Evolutionary conservation across 352 stramenopile genomes (phyloP).

Genomic region (Globisporangium yorkense): DNA sequence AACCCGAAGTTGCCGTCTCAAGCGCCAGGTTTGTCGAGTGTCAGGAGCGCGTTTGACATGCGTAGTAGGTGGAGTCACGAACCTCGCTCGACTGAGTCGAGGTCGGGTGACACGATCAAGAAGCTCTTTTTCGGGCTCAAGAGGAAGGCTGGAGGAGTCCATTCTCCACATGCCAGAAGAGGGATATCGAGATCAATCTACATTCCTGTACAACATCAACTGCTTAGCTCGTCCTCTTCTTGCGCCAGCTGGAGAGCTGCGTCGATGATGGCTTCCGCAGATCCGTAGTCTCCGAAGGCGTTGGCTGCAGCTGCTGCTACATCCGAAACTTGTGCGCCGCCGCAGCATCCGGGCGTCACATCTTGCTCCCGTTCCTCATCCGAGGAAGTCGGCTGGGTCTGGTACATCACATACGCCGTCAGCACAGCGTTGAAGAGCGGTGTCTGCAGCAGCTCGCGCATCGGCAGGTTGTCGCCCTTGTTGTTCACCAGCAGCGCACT

Average conservation of each 20-base stretch:
- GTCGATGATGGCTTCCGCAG: conserved; percentile 45
- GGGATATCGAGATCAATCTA: not conserved
- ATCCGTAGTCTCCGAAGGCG: conserved; percentile 26
- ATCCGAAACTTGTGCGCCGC: not conserved
- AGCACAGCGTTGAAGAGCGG: conserved; percentile 63
- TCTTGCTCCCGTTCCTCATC: conserved; percentile 8
- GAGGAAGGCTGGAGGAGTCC: not conserved
- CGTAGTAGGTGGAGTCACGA: not conserved
- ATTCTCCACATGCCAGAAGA: not conserved
- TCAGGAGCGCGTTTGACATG: not conserved
- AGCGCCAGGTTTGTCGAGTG: not conserved
- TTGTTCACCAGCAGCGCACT: conserved; percentile 48
- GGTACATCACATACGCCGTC: conserved; percentile 51
- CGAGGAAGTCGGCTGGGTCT: conserved; percentile 16
- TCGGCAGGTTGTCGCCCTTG: conserved; percentile 57
- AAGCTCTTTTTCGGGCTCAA: conserved; percentile 28
- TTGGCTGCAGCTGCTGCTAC: conserved; percentile 13
- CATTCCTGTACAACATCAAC: conserved; percentile 1
- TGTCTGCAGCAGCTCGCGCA: conserved; percentile 54
- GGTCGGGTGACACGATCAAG: conserved; percentile 44
- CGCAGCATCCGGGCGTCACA: not conserved
- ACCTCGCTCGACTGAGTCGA: not conserved
- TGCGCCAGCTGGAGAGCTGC: conserved; percentile 48
- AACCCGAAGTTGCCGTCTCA: conserved; percentile 34
- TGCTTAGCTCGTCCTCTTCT: conserved; percentile 52